Conservation (phyloP, 2,329 filamentous ascomycete species). For the Cordyceps fumosorosea region DNA sequence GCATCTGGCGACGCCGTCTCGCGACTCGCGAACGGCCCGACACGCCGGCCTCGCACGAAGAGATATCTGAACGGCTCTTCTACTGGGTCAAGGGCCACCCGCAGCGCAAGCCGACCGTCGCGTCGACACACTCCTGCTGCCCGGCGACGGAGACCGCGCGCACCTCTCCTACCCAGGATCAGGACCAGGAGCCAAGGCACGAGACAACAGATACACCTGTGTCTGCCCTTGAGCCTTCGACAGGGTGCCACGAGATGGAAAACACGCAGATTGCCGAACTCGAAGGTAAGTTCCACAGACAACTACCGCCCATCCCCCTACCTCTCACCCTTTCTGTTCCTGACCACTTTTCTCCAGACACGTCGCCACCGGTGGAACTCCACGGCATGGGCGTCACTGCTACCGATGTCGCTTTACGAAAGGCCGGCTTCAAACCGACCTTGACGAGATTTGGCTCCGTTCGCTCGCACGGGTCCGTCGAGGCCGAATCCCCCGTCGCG, state of each 20-base stretch:
- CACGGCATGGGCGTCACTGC: constrained; percentile 35
- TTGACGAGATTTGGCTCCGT: constrained; percentile 11
- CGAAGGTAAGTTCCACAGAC: constrained; percentile 30
- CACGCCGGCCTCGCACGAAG: constrained; percentile 23
- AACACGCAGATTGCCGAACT: constrained; percentile 41
- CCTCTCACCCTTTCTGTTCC: background rate
- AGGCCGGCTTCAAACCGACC: constrained; percentile 23
- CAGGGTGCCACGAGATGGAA: constrained; percentile 31
- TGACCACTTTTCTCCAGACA: constrained; percentile 26
- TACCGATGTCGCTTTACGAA: constrained; percentile 30
- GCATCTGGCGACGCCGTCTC: constrained; percentile 41
- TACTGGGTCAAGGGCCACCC: constrained; percentile 46
- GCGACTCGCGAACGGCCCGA: background rate
- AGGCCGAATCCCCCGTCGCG: background rate
- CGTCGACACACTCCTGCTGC: background rate
- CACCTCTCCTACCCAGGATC: background rate
- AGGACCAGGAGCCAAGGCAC: background rate
- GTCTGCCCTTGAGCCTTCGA: background rate
- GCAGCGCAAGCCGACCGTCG: background rate
- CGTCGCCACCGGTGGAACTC: constrained; percentile 38
- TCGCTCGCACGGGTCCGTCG: background rate
- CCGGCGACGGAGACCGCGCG: background rate
- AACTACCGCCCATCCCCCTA: background rate
- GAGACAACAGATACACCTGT: background rate
- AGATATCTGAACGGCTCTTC: constrained; percentile 37